Evolutionary conservation across 495 filamentous ascomycete genomes (phyloP).

Genomic region (Penicillium longicatenatum): DNA sequence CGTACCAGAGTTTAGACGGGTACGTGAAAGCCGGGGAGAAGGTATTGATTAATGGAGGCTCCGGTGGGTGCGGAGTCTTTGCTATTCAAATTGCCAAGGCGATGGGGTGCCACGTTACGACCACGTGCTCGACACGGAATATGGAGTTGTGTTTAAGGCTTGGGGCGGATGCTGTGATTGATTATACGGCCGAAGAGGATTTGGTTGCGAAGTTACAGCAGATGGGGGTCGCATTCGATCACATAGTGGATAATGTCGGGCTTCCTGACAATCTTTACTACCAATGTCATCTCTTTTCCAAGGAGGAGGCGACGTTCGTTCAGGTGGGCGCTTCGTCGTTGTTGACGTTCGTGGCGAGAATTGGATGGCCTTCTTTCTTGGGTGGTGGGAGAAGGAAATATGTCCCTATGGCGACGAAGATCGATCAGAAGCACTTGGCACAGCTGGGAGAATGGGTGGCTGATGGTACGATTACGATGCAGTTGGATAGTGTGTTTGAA

Average conservation of each 20-base stretch:
- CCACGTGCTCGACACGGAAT: slow-evolving; percentile 61
- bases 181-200: slow-evolving; percentile 59
- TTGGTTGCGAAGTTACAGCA: slow-evolving; percentile 50
- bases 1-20: slow-evolving; percentile 58
- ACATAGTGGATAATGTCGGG: slow-evolving; percentile 65
- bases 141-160: slow-evolving; percentile 55
- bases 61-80: slow-evolving; percentile 62
- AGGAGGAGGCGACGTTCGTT: slow-evolving; percentile 54
- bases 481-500: slow-evolving; percentile 61
- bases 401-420: slow-evolving; percentile 43
- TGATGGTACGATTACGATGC: slow-evolving; percentile 61
- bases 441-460: slow-evolving; percentile 61
- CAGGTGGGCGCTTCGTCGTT: slow-evolving; percentile 53
- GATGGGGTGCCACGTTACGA: slow-evolving; percentile 61
- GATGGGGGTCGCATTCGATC: slow-evolving; percentile 54
- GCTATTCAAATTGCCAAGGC: slow-evolving; percentile 68
- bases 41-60: slow-evolving; percentile 70
- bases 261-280: slow-evolving; percentile 53
- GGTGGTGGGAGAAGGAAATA: slow-evolving; percentile 66
- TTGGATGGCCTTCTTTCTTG: slow-evolving; percentile 55
- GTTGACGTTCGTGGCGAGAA: slow-evolving; percentile 25
- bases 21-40: slow-evolving; percentile 53
- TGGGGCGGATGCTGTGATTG: slow-evolving; percentile 68
- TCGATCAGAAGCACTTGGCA: slow-evolving; percentile 47
- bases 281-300: slow-evolving; percentile 55